A percentile compares a stretch with the other conserved stretches of the same genome.
These are phyloP conservation scores for Penicillium sp. DNA, from an alignment of 2,329 filamentous ascomycete species.

Conservation along the genomic window DNA sequence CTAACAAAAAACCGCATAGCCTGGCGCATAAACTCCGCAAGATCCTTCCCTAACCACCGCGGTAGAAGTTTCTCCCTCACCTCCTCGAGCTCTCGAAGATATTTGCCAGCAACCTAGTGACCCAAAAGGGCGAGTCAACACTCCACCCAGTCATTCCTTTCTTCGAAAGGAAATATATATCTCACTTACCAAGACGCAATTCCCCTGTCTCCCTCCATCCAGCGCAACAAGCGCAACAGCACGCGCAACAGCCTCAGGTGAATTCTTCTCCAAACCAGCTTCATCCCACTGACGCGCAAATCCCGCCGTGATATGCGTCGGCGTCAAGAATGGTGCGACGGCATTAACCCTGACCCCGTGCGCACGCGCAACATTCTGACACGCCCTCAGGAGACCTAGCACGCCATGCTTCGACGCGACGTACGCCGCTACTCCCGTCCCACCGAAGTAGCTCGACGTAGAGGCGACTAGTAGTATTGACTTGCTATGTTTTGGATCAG, in stretches of 20 bases:
- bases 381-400: slow-evolving; percentile 41
- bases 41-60: slow-evolving; percentile 22
- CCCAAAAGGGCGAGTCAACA: background rate
- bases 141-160: too few species aligned
- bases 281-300: slow-evolving; percentile 41
- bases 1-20: slow-evolving; percentile 22
- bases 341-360: slow-evolving; percentile 46
- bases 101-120: slow-evolving; percentile 23
- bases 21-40: slow-evolving; percentile 18
- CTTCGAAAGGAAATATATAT: background rate
- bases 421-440: slow-evolving; percentile 45
- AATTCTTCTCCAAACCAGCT: slow-evolving; percentile 44
- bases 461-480: slow-evolving; percentile 45
- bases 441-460: slow-evolving; percentile 47
- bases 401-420: slow-evolving; percentile 48
- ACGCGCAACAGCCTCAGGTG: slow-evolving; percentile 44
- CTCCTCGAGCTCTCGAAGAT: slow-evolving; percentile 22
- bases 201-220: slow-evolving; percentile 31
- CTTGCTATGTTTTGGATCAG: slow-evolving; percentile 20
- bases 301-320: slow-evolving; percentile 45
- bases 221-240: slow-evolving; percentile 42
- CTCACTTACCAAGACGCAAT: slow-evolving; percentile 24
- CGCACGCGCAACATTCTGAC: slow-evolving; percentile 35
- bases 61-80: slow-evolving; percentile 13
- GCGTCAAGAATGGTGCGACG: slow-evolving; percentile 51